Evolutionary conservation across 75 land plant species (phyloP).

Genomic region (Cupressus sempervirens): DNA sequence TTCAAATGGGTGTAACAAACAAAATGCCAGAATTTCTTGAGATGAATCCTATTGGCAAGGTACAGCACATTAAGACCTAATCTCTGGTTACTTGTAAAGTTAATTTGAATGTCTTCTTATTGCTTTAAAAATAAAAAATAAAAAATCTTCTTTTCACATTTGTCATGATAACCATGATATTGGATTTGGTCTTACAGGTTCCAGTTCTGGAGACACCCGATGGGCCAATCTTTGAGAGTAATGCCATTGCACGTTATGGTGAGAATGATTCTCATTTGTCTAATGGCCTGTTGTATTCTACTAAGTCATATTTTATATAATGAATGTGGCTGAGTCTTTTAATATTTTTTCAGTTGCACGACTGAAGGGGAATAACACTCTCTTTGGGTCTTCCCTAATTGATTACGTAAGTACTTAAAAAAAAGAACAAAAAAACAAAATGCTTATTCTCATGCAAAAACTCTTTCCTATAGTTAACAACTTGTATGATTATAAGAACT

Average conservation of each 20-base stretch:
- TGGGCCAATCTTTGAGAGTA: slow-evolving; percentile 88
- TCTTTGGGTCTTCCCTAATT: slow-evolving; percentile 64
- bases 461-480: neutral
- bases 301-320: neutral
- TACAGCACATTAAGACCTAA: slow-evolving; percentile 5
- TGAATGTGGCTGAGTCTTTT: neutral
- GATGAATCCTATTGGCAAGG: slow-evolving; percentile 98
- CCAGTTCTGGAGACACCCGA: slow-evolving; percentile 94
- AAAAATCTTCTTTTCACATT: neutral
- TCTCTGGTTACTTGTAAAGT: neutral
- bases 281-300: neutral
- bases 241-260: slow-evolving; percentile 97
- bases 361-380: slow-evolving; percentile 48
- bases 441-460: neutral
- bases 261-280: neutral
- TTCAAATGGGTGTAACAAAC: slow-evolving; percentile 84
- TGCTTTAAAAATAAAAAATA: too few species aligned
- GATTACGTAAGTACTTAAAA: slow-evolving; percentile 75
- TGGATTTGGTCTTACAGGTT: slow-evolving; percentile 38
- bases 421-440: too few species aligned
- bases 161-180: neutral
- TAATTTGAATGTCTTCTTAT: neutral
- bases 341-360: slow-evolving; percentile 54
- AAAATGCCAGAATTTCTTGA: slow-evolving; percentile 81
- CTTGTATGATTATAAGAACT: neutral